Conservation (phyloP, 345 rosid genomes). For the Adansonia digitata region DNA sequence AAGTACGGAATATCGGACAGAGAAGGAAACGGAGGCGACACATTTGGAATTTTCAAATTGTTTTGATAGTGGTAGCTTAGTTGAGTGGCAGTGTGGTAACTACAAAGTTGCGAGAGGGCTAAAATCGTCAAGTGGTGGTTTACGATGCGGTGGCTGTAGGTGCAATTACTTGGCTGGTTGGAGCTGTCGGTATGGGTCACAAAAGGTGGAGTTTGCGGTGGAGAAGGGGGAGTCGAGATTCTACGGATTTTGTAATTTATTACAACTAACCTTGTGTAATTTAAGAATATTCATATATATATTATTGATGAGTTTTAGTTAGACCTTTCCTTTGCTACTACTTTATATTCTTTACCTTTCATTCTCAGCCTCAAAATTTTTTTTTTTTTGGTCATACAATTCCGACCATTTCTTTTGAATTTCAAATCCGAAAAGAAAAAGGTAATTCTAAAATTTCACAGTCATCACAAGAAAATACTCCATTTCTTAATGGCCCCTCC, state of each 20-base stretch:
- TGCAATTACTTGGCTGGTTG: conserved; percentile 4
- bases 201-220: conserved; percentile 17
- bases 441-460: not conserved
- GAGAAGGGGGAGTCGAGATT: conserved; percentile 9
- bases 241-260: conserved; percentile 17
- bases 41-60: not conserved
- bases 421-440: not conserved
- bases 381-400: not conserved
- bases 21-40: conserved; percentile 17
- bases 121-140: not conserved
- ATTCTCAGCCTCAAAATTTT: not conserved
- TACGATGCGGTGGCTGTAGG: not conserved
- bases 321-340: not conserved
- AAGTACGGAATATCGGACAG: conserved; percentile 20
- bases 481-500: not conserved
- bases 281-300: conserved; percentile 17
- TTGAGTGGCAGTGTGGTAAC: conserved; percentile 12
- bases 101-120: not conserved
- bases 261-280: conserved; percentile 5
- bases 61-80: not conserved
- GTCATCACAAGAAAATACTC: not conserved
- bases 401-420: not conserved
- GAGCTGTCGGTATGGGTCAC: conserved; percentile 17
- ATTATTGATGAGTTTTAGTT: not conserved
- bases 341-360: not conserved